Evolutionary conservation across 805 yeast genomes (phyloP), one percentile per base, ranked within the genome.

Genomic region (Ogataea saltuana): DNA sequence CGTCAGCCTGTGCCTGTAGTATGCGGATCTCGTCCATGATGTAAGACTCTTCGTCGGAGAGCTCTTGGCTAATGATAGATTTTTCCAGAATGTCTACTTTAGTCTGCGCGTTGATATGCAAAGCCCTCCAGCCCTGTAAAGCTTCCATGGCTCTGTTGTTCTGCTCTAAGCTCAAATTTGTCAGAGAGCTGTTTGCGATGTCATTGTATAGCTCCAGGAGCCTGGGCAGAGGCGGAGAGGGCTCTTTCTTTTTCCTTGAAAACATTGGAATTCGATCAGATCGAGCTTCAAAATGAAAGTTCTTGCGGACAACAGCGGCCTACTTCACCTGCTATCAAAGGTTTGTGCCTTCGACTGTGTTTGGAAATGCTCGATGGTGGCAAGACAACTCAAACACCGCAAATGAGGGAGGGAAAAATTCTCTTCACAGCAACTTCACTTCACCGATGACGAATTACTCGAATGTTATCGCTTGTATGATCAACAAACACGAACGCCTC

Each of bases 81-180:
- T 75, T 65, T 56, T 83, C 73, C 52, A 84, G 51, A 41, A 60
- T 46, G 16, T 81, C 86, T 32, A 83, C 63, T 52, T 78, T 78
- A 56, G 69, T 76, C 36, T 78, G 69, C 2, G 81, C 70, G 36
- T 76, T 74, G 2, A 85, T 79, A 49, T 81, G 87, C n/a, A 85
- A 63, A 2, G 80, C 69, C 50, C 80, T 83, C 90, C 91, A 84
- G 2, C 90, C 90, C 46, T 75, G 77, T 16, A 83, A 63, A 2
- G 89, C 85, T 13, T 74, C 78, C 38, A 70, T 75, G 33, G 71
- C 60, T 16, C 74, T 70, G 25, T 72, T 68, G 15, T 69, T 66
- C 45, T 83, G 83, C 54, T 85, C 89, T 15, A 80, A 58, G 3
- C 78, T 70, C 38, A 81, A 56, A 60, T 81, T 78, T 47, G 72